Evolutionary conservation across 2,329 filamentous ascomycete genomes (phyloP), one percentile per base, ranked within the genome.

Genomic region (Salinomyces thailandicus): DNA sequence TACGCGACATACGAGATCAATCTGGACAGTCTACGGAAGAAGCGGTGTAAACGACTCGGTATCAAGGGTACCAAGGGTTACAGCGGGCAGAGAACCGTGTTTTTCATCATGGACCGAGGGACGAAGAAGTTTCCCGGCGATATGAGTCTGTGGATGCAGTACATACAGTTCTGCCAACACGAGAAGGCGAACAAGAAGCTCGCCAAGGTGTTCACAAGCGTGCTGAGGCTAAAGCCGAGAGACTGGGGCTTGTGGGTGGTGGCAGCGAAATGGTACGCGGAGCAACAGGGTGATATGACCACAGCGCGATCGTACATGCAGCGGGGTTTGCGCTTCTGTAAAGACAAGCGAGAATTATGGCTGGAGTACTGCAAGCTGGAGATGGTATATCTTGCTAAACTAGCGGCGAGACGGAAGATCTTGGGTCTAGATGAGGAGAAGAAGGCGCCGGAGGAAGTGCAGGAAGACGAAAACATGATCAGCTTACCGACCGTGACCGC

Each of bases 301-400:
- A 79, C 80, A 30, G 86, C 89, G 2, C 67, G 91, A 43, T 81
- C 77, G 32, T 83, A 91, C 70, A 72, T 98, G 86, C 74, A 93
- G 69, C 72, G 89, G 43, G 91, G 87, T 0, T 73, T 93, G 54
- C 72, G 91, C 28, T 96, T 98, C 61, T 95, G 87, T 64, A 85
- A 79, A 35, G 74, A 68, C 33, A 79, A 81, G 31, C 75, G 70
- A 45, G 67, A 69, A 13, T 60, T 98, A 35, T 98, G 89, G 86
- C 57, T 93, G 20, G 85, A 94, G 62, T 96, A 95, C 57, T 81
- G 83, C 6, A 80, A 83, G 54, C 72, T 89, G 53, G 91, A 98
- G 68, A 85, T 94, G 77, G 80, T 91, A 44, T 96, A 93, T 69
- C 69, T 96, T 38, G 77, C 74, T 35, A 86, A 83, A 63, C 77